Evolutionary conservation across 1,284 basidiomycete genomes (phyloP).

Genomic region (Athelia sp.): DNA sequence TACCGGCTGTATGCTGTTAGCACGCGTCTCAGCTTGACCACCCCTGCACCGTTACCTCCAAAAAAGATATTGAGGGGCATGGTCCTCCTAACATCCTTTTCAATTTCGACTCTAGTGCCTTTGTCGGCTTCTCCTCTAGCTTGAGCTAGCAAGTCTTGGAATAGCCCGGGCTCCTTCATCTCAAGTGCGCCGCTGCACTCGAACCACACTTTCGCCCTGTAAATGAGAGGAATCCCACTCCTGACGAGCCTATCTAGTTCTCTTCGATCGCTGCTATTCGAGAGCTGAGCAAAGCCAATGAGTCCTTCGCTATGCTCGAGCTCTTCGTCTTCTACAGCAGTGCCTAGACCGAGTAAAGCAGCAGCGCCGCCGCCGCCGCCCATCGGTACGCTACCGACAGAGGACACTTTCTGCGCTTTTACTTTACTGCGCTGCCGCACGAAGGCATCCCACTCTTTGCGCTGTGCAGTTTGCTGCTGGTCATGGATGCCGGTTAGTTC

Average conservation of each 20-base stretch:
- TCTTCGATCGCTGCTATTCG: slow-evolving; percentile 71
- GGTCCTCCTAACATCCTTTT: slow-evolving; percentile 90
- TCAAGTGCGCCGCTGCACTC: slow-evolving; percentile 93
- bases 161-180: slow-evolving; percentile 88
- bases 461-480: slow-evolving; percentile 65
- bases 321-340: slow-evolving; percentile 62
- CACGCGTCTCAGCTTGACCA: slow-evolving; percentile 86
- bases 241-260: slow-evolving; percentile 80
- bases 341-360: slow-evolving; percentile 59
- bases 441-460: slow-evolving; percentile 87
- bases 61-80: slow-evolving; percentile 98
- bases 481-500: slow-evolving; percentile 88
- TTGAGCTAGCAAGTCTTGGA: slow-evolving; percentile 71
- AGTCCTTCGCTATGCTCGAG: slow-evolving; percentile 70
- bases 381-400: slow-evolving; percentile 19
- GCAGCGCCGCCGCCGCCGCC: slow-evolving; percentile 40
- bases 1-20: slow-evolving; percentile 89
- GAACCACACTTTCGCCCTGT: slow-evolving; percentile 85
- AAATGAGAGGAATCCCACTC: slow-evolving; percentile 83
- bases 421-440: slow-evolving; percentile 61
- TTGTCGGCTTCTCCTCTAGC: slow-evolving; percentile 37
- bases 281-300: slow-evolving; percentile 85
- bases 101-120: slow-evolving; percentile 77
- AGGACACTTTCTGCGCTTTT: slow-evolving; percentile 28
- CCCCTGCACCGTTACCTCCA: slow-evolving; percentile 91